Base-by-base conservation (phyloP, 257 asterid genomes). In the Solanum tarapatanum region DNA sequence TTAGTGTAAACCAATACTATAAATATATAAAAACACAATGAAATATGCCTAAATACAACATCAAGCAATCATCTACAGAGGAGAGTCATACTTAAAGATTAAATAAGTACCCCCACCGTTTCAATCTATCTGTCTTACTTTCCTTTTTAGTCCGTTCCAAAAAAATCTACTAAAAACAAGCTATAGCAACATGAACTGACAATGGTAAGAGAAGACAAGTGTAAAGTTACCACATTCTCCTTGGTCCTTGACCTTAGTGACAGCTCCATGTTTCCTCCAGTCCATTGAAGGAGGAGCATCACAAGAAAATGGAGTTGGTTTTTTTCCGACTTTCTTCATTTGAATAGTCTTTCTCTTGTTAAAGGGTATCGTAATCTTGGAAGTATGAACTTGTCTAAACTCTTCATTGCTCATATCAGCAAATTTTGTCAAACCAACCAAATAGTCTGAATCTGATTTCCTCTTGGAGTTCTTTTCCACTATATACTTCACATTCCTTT, bases 211-310 rank as follows among this genome's bases (percentile, higher is more conserved):
- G n/a, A 66, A 33, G 28, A 64, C 6, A 16, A 69, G 68, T 41
- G 43, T 19, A 19, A 32, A 48, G 58, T 90, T 85, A 91, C 88
- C 89, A 82, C 91, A 85, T 16, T 45, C 14, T 37, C 89, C 90
- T 87, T 90, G 91, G 51, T 88, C 75, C 87, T 89, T 87, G 45
- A 91, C 90, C 23, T 83, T 85, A 66, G 90, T 88, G 23, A 90
- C 93, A 74, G 85, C 90, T 28, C 92, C 92, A 37, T 84, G 69
- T 58, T 86, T 70, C 69, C 93, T 90, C 93, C 93, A 90, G 76
- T 91, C 92, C 89, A 82, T 68, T 17, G 91, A 82, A 82, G 83
- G 19, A 32, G 87, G 90, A 85, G 84, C 82, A 45, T 88, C 89
- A 60, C 92, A 88, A 73, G 88, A 74, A 26, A 10, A 51, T 35